Evolutionary conservation across 2,329 filamentous ascomycete species (phyloP).

Genomic region (Coniochaeta sp.): DNA sequence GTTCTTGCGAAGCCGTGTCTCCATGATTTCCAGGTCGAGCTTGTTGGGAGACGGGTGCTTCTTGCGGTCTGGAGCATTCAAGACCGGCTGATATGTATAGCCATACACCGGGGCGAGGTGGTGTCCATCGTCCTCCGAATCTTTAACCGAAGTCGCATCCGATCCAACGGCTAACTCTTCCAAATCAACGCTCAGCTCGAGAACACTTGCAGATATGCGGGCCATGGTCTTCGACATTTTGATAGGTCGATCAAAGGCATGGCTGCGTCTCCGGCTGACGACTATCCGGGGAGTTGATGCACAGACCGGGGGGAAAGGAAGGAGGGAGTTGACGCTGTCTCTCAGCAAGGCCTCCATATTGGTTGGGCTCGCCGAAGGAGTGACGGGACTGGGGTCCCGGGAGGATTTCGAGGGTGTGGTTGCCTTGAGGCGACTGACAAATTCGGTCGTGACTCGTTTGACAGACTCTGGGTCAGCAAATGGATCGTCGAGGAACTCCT

Average conservation of each 20-base stretch:
- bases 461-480: conserved; percentile 7
- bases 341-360: conserved; percentile 21
- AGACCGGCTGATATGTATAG: conserved; percentile 1
- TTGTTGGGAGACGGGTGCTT: conserved; percentile 40
- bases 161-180: not conserved
- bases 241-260: not conserved
- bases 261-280: not conserved
- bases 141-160: not conserved
- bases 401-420: not conserved
- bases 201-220: not conserved
- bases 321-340: conserved; percentile 10
- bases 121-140: not conserved
- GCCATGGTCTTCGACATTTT: not conserved
- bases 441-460: conserved; percentile 7
- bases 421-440: conserved; percentile 11
- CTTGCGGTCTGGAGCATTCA: conserved; percentile 17
- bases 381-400: not conserved
- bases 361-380: conserved; percentile 17
- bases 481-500: conserved; percentile 10
- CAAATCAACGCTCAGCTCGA: not conserved
- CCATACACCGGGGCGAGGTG: not conserved
- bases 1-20: conserved; percentile 20
- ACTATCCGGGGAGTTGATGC: conserved; percentile 13
- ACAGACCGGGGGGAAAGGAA: conserved; percentile 11
- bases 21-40: conserved; percentile 28